Evolutionary conservation across 257 asterid species (phyloP), one percentile per base, ranked within the genome.

Genomic region (Haberlea rhodopensis): DNA sequence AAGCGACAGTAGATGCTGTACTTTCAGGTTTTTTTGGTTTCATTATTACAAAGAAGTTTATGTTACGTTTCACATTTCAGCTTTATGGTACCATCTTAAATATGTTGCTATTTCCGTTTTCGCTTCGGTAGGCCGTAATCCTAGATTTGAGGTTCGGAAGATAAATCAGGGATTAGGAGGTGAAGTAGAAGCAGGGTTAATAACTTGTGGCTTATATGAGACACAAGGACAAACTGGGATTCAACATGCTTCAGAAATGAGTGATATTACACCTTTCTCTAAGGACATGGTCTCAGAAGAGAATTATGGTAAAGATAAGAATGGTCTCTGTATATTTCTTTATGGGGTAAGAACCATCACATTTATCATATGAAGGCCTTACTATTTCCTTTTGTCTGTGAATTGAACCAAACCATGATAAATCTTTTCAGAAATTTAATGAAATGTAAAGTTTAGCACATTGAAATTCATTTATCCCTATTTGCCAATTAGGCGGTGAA

Each of bases 1-100:
- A 89, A 74, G 95, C 87, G 29, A 92, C 99, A 34, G 97, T 92
- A 22, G 99, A 92, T 82, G 85, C 88, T 59, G 53, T 89, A 68
- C 99, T 92, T 71, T 73, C 87, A 79, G 97, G 99, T 89, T 74
- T 57, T 8, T 60, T 73, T 56, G 66, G 60, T 32, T 26, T 78
- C 15, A 49, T 64, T 27, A 54, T 24, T 58, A 48, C 57, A 60
- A 37, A 66, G 21, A 55, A 16, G 53, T 61, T 68, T 64, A 59
- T 52, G 18, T 26, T 67, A 31, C 53, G 60, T 69, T 48, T 57
- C 53, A 22, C 66, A 54, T 53, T 21, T 45, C 68, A 63, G 46
- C 29, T 57, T 60, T 62, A 22, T 53, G 22, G 11, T 51, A 66
- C 28, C 48, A 60, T 62, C 54, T 29, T 66, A 5, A 57, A 52